These are phyloP conservation scores for Coniochaeta hoffmannii DNA, from an alignment of 2,329 filamentous ascomycete species.

Conservation along the genomic window DNA sequence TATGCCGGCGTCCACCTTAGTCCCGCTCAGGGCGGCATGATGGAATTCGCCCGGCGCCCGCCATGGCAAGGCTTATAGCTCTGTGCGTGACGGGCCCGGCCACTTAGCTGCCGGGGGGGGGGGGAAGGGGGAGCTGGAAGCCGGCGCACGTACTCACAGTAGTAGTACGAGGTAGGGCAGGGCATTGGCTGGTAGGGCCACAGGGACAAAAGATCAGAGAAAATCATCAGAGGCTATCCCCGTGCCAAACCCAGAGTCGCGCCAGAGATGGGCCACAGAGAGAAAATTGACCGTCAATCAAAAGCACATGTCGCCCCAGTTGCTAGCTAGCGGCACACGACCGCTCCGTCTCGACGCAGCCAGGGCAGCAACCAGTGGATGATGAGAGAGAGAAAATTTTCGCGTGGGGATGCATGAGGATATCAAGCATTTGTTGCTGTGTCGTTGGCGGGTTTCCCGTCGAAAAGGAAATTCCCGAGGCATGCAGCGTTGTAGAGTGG, in stretches of 20 bases:
- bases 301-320: background rate
- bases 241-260: background rate
- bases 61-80: background rate
- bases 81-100: background rate
- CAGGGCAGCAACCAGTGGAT: too few relatives aligned
- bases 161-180: too few relatives aligned
- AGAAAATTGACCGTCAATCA: background rate
- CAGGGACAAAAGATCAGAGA: too few relatives aligned
- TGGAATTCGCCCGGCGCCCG: background rate
- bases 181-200: too few relatives aligned
- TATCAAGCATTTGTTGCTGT: background rate
- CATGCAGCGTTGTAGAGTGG: background rate
- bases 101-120: background rate
- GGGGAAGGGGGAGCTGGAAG: too few relatives aligned
- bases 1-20: background rate
- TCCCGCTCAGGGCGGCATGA: background rate
- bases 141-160: too few relatives aligned
- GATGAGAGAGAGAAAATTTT: background rate
- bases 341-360: too few relatives aligned
- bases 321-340: too few relatives aligned
- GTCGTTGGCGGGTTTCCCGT: background rate
- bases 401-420: background rate
- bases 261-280: background rate
- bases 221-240: background rate
- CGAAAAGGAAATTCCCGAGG: background rate